phyloP scores from a whole-genome alignment of 2,329 filamentous ascomycete species.

The Talaromyces rugulosus region DNA sequence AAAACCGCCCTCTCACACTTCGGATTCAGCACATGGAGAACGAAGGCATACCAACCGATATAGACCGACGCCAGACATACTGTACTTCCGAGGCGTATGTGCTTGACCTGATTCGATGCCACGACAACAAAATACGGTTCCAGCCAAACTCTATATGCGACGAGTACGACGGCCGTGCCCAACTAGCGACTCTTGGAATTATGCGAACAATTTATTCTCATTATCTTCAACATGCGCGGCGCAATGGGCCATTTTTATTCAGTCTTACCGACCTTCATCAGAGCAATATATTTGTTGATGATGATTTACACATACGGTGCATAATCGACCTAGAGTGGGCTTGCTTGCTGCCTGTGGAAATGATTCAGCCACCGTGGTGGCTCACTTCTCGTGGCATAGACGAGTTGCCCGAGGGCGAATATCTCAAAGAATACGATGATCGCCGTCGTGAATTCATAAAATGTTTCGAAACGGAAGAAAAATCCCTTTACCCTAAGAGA shows the following conservation, averaged over 20 bases:
- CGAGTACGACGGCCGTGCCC: not conserved
- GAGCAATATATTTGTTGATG: conserved; percentile 33
- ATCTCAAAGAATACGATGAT: no score
- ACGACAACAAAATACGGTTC: conserved; percentile 19
- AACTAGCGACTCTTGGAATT: not conserved
- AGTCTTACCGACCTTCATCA: conserved; percentile 35
- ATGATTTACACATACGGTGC: conserved; percentile 23
- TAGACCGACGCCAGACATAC: conserved; percentile 18
- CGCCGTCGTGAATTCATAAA: no score
- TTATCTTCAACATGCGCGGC: not conserved
- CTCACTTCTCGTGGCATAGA: conserved; percentile 11
- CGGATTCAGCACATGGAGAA: conserved; percentile 18
- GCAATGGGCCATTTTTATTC: conserved; percentile 30
- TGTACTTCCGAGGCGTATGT: conserved; percentile 18
- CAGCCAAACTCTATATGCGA: conserved; percentile 22
- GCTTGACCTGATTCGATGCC: conserved; percentile 17
- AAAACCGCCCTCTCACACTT: conserved; percentile 19
- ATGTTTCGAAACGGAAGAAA: no score
- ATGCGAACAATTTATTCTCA: not conserved
- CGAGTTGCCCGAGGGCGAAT: no score
- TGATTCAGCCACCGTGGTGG: conserved; percentile 21
- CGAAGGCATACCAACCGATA: conserved; percentile 18
- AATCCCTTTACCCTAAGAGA: no score
- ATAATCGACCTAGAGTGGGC: conserved; percentile 28
- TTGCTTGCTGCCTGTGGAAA: conserved; percentile 21